A percentile compares a stretch with the other conserved stretches of the same genome.
These are phyloP conservation scores for Pythium biforme DNA, from an alignment of 352 stramenopile genomes.

Conservation along the genomic window DNA sequence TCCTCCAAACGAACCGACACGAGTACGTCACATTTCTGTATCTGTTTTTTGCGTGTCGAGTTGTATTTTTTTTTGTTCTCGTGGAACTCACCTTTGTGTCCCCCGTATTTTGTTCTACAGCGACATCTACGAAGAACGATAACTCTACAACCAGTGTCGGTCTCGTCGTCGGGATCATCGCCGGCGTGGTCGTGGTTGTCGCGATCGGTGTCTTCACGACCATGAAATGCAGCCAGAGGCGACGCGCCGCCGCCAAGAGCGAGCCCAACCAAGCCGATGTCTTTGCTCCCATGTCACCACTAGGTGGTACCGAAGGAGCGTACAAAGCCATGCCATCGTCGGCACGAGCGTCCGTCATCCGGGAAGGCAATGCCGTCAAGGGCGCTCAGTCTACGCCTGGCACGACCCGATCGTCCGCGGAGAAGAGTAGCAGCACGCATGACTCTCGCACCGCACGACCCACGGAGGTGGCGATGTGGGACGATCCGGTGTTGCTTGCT, in stretches of 20 bases:
- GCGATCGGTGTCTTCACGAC: background rate
- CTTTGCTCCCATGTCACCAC: background rate
- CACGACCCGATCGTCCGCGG: background rate
- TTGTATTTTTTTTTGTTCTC: too few species aligned
- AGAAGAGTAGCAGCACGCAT: background rate
- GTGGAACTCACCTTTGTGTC: too few species aligned
- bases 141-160: background rate
- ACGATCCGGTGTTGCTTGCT: background rate
- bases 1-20: too few species aligned
- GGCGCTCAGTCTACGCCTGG: background rate
- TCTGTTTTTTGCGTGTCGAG: too few species aligned
- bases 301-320: background rate
- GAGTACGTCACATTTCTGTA: too few species aligned
- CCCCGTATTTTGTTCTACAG: background rate
- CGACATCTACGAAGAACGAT: background rate
- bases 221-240: background rate
- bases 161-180: background rate
- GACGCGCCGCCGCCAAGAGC: background rate
- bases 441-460: too few species aligned
- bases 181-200: background rate
- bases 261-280: background rate
- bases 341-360: background rate
- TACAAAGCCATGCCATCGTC: background rate
- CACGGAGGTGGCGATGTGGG: background rate
- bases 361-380: background rate